A percentile compares a stretch with the other conserved stretches of the same genome.
Evolutionary conservation across 2,329 filamentous ascomycete genomes (phyloP).

Genomic region (Neoascochyta sp.): DNA sequence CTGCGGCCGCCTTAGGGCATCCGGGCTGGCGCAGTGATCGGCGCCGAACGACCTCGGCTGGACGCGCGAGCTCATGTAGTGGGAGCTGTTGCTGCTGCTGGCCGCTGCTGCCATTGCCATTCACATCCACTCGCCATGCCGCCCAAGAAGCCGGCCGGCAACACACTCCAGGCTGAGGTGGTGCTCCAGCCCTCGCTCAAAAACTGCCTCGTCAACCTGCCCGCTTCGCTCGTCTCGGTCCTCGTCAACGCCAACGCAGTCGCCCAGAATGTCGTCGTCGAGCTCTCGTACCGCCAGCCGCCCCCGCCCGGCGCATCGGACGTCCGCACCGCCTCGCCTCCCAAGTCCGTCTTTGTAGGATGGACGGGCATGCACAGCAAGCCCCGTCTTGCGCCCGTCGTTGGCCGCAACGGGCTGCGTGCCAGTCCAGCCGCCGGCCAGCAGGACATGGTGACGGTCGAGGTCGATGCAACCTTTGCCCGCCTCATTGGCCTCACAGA

Average conservation of each 20-base stretch:
- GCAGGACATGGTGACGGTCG: constrained; percentile 72
- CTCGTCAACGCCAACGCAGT: constrained; percentile 86
- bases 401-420: constrained; percentile 69
- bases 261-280: constrained; percentile 93
- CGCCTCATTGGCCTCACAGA: constrained; percentile 72
- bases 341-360: constrained; percentile 77
- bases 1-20: constrained; percentile 18
- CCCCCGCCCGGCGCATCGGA: constrained; percentile 44
- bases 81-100: constrained; percentile 1
- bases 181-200: constrained; percentile 76
- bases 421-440: constrained; percentile 60
- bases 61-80: constrained; percentile 5
- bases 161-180: constrained; percentile 71
- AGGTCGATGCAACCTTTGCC: constrained; percentile 83
- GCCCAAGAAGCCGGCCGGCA: constrained; percentile 44
- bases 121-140: constrained; percentile 24
- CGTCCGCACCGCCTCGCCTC: constrained; percentile 42
- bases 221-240: constrained; percentile 74
- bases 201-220: constrained; percentile 92
- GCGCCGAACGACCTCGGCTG: constrained; percentile 34
- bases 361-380: constrained; percentile 99
- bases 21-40: no score
- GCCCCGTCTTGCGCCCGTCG: constrained; percentile 68
- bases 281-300: constrained; percentile 71
- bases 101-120: constrained; percentile 1